A percentile compares a stretch with the other conserved stretches of the same genome.
phyloP scores from a whole-genome alignment of 2,329 filamentous ascomycete genomes.

The Cladosporium halotolerans region DNA sequence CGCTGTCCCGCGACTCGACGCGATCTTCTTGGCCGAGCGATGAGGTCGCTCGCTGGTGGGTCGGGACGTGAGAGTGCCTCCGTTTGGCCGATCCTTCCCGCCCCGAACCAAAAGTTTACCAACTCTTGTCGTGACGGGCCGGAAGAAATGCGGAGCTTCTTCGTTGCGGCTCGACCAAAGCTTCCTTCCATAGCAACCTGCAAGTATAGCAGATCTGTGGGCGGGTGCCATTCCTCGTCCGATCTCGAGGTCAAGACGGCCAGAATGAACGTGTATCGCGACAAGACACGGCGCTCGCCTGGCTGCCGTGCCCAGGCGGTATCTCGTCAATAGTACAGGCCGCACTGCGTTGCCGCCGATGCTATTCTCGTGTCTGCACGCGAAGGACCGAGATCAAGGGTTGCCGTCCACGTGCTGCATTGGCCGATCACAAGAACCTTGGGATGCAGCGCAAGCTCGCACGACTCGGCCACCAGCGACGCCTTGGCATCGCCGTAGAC shows the following conservation, averaged over 20 bases:
- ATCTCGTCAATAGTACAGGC: too few relatives aligned
- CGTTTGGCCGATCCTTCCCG: not conserved
- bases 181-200: not conserved
- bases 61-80: not conserved
- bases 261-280: not conserved
- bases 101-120: not conserved
- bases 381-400: too few relatives aligned
- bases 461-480: too few relatives aligned
- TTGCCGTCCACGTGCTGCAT: too few relatives aligned
- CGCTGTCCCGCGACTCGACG: too few relatives aligned
- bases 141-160: not conserved
- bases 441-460: too few relatives aligned
- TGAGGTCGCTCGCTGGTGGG: not conserved
- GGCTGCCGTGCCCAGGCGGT: not conserved
- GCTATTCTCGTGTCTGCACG: too few relatives aligned
- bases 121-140: slow-evolving; percentile 3
- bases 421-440: too few relatives aligned
- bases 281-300: not conserved
- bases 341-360: too few relatives aligned
- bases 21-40: too few relatives aligned
- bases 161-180: not conserved
- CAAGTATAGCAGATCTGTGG: too few relatives aligned
- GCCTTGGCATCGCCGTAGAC: not conserved
- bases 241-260: not conserved
- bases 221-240: too few relatives aligned